Evolutionary conservation across 805 yeast species (phyloP), one percentile per base, ranked within the genome.

Genomic region (Kuraishia ogatae): DNA sequence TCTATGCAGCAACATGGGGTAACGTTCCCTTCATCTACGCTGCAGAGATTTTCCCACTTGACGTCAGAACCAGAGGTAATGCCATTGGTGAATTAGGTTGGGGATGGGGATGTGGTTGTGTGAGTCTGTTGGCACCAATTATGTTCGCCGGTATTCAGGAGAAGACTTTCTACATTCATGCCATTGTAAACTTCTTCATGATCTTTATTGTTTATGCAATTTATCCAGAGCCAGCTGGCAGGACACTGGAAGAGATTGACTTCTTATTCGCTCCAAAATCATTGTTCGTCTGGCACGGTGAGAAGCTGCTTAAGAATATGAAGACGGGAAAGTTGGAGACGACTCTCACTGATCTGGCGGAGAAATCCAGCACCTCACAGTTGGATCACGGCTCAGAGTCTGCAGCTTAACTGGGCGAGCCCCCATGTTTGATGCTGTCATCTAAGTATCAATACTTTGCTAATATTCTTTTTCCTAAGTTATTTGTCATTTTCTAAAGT

Each of bases 11-110:
- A 24, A 77, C 81, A 1, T 64, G 76, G 74, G 69, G 80, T 61
- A 71, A 76, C 19, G 71, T 74, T 60, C 66, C 78, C 29, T 79
- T 82, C 82, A 65, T 83, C 58, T 79, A 78, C 55, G 82, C 81
- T n/a, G 82, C 87, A 5, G 88, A 83, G 62, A 67, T 83, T 39
- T 71, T 78, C 53, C 80, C 87, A 1, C 71, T 81, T 19, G 56
- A 61, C 35, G 56, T 75, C 54, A 74, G 89, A 66, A 80, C 85
- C 1, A 79, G 81, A 21, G 70, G 79, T 48, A 83, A 83, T 63
- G 83, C 87, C 85, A 65, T 77, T 1, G 75, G 76, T 64, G 82
- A 81, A 62, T 82, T 82, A 61, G 62, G 78, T 68, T 77, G 71
- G 72, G 1, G 75, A 76, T 64, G 81, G 81, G 62, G 83, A 82